phyloP scores from a whole-genome alignment of 2,329 filamentous ascomycete species.

The Elsinoe australis region DNA sequence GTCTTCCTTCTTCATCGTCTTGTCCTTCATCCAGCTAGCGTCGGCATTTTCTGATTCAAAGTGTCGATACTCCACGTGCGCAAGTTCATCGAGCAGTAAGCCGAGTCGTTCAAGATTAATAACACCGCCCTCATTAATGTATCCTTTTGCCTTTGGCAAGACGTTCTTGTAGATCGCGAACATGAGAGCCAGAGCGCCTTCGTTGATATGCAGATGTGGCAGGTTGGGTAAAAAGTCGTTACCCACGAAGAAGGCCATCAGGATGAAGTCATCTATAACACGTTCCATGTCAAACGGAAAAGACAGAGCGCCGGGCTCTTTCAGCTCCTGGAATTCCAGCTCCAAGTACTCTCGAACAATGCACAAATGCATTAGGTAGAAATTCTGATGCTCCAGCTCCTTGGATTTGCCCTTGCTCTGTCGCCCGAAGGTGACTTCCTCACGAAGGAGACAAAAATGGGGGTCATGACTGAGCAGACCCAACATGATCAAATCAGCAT shows the following conservation, averaged over 20 bases:
- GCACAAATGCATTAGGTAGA: constrained; percentile 93
- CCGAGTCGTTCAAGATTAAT: constrained; percentile 80
- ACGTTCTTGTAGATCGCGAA: constrained; percentile 93
- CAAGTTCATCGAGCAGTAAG: constrained; percentile 71
- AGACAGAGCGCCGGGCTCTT: constrained; percentile 60
- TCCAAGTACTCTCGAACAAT: constrained; percentile 96
- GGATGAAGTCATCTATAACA: constrained; percentile 97
- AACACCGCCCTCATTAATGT: constrained; percentile 90
- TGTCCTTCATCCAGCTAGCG: constrained; percentile 84
- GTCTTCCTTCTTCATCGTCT: constrained; percentile 63
- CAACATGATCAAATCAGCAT: constrained; percentile 98
- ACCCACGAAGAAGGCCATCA: constrained; percentile 98
- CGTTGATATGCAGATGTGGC: constrained; percentile 94
- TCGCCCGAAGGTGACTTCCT: constrained; percentile 95
- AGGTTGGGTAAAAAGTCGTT: constrained; percentile 98
- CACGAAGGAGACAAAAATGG: constrained; percentile 92
- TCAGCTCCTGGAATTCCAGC: constrained; percentile 89
- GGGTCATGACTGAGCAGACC: constrained; percentile 94
- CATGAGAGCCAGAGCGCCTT: constrained; percentile 93
- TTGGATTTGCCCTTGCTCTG: constrained; percentile 82
- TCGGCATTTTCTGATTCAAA: constrained; percentile 88
- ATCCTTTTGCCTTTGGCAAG: constrained; percentile 78
- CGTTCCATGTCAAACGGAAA: constrained; percentile 90
- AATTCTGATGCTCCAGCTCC: constrained; percentile 97
- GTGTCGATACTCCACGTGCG: constrained; percentile 81